Conservation (phyloP, 257 asterid genomes). For the Solanum pinnatisectum region DNA sequence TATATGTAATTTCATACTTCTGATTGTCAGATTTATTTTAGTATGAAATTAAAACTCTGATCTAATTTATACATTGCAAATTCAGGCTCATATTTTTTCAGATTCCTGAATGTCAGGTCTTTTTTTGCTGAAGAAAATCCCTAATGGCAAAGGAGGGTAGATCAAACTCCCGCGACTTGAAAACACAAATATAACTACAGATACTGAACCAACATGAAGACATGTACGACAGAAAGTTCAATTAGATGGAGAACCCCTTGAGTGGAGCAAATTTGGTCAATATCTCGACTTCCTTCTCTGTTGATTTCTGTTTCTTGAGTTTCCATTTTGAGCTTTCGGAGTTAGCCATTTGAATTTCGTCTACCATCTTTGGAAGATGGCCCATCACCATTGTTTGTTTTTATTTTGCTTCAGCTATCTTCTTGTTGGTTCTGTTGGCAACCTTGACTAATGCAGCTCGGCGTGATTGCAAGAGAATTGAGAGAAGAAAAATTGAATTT, state of each 20-base stretch:
- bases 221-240: not conserved
- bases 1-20: too few species aligned
- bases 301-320: conserved; percentile 16
- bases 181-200: not conserved
- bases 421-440: conserved; percentile 6
- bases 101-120: too few species aligned
- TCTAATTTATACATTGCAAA: too few species aligned
- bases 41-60: too few species aligned
- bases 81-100: too few species aligned
- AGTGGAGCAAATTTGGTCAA: conserved; percentile 22
- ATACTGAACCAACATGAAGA: not conserved
- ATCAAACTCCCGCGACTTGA: not conserved
- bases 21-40: too few species aligned
- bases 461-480: conserved; percentile 11
- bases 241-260: conserved; percentile 20
- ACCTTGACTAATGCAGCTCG: conserved; percentile 2
- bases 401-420: conserved; percentile 2
- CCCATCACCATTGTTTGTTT: conserved; percentile 12
- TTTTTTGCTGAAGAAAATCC: not conserved
- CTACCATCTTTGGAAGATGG: conserved; percentile 18
- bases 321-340: conserved; percentile 18
- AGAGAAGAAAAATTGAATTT: too few species aligned
- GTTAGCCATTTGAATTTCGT: conserved; percentile 24
- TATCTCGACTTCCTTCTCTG: conserved; percentile 16
- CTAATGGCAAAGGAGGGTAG: not conserved